These are phyloP conservation scores for Solanum commersonii DNA, from an alignment of 257 asterid genomes.

Conservation along the genomic window DNA sequence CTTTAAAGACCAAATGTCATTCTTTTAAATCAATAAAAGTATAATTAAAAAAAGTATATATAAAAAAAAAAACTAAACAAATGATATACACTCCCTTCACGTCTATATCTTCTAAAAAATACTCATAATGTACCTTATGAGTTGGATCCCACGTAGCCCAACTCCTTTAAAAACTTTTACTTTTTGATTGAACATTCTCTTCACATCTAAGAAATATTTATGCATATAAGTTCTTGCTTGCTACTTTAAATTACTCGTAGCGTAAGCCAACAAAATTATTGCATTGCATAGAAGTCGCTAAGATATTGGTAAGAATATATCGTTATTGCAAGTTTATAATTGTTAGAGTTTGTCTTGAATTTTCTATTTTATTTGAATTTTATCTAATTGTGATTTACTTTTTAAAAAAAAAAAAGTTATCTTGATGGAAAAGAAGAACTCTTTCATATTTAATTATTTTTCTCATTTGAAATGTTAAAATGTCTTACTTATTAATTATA, in stretches of 20 bases:
- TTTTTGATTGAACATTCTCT: neutral
- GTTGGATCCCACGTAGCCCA: neutral
- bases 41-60: neutral
- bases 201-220: neutral
- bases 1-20: neutral
- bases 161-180: neutral
- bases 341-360: neutral
- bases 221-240: neutral
- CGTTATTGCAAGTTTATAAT: neutral
- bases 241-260: too few species aligned
- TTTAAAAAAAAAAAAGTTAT: too few species aligned
- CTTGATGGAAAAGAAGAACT: too few species aligned
- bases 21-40: neutral
- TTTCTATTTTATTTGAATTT: too few species aligned
- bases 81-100: neutral
- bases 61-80: neutral
- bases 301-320: neutral
- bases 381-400: too few species aligned
- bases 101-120: neutral
- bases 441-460: neutral
- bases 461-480: neutral
- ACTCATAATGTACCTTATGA: neutral
- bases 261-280: neutral
- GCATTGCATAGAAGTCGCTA: neutral
- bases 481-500: too few species aligned